Percentiles rank a stretch among this genome's conserved stretches.
phyloP scores from a whole-genome alignment of 495 filamentous ascomycete species.

The Cercophora samala region DNA sequence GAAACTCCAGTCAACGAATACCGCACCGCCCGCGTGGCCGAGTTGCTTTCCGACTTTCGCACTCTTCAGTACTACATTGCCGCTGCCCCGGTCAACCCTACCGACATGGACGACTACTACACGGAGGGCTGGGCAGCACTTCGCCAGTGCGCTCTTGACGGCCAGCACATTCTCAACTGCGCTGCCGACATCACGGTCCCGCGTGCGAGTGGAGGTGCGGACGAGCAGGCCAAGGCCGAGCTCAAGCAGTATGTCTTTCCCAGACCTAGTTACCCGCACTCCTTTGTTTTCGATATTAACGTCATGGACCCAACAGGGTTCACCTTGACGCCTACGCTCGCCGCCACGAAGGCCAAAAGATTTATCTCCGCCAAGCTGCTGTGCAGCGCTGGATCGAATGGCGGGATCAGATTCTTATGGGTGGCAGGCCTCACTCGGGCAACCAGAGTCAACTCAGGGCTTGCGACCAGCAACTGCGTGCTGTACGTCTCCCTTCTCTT shows the following conservation, averaged over 20 bases:
- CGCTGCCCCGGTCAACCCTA: constrained; percentile 58
- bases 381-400: constrained; percentile 77
- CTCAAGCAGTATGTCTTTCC: constrained; percentile 61
- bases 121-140: constrained; percentile 75
- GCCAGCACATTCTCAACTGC: constrained; percentile 66
- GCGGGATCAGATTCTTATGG: constrained; percentile 62
- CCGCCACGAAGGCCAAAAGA: constrained; percentile 80
- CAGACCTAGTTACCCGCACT: background rate
- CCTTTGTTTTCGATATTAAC: background rate
- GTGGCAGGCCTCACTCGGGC: constrained; percentile 56
- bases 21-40: constrained; percentile 74
- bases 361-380: constrained; percentile 74
- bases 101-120: constrained; percentile 64
- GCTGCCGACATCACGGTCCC: constrained; percentile 63
- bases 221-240: constrained; percentile 70
- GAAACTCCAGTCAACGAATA: constrained; percentile 69
- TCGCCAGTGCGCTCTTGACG: constrained; percentile 69
- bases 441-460: constrained; percentile 58
- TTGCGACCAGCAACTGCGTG: constrained; percentile 57
- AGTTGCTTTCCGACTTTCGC: constrained; percentile 82
- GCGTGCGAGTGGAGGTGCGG: constrained; percentile 52
- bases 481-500: constrained; percentile 43
- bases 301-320: constrained; percentile 49
- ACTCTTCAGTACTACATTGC: constrained; percentile 78
- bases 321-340: constrained; percentile 74